A percentile compares a stretch with the other conserved stretches of the same genome.
These are phyloP conservation scores for Schizosaccharomyces octosporus DNA, from an alignment of 805 yeast genomes.

Conservation along the genomic window DNA sequence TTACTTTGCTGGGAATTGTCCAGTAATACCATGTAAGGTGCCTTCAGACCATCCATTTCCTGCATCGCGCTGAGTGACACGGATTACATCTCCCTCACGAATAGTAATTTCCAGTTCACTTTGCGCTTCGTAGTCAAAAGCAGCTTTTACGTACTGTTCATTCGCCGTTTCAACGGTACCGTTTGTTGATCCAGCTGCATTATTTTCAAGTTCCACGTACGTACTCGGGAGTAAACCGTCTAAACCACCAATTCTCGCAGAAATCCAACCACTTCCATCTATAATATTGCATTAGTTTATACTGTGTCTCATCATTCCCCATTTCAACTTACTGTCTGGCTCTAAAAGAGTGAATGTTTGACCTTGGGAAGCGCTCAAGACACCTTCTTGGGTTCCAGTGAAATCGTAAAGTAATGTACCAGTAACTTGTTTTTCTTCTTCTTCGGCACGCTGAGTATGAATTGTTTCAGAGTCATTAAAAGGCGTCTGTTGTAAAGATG, in stretches of 20 bases:
- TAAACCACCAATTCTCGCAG: slow-evolving; percentile 26
- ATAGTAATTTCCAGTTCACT: slow-evolving; percentile 62
- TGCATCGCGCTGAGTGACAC: slow-evolving; percentile 37
- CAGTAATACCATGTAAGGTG: slow-evolving; percentile 9
- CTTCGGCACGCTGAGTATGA: neutral
- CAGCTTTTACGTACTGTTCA: slow-evolving; percentile 36
- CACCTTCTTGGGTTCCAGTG: slow-evolving; percentile 50
- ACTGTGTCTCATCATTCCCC: neutral
- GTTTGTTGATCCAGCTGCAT: slow-evolving; percentile 11
- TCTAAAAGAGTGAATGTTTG: slow-evolving; percentile 34
- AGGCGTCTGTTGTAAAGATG: neutral
- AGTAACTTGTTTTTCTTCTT: slow-evolving; percentile 21
- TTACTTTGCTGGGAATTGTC: slow-evolving; percentile 12
- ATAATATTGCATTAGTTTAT: neutral
- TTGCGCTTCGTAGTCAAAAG: slow-evolving; percentile 52
- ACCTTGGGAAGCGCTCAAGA: slow-evolving; percentile 34
- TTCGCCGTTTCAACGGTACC: slow-evolving; percentile 28
- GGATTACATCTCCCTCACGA: slow-evolving; percentile 45
- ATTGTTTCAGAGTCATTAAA: neutral
- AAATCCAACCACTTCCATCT: slow-evolving; percentile 86
- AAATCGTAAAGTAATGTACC: slow-evolving; percentile 26
- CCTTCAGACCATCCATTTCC: slow-evolving; percentile 93
- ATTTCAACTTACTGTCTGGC: slow-evolving; percentile 21
- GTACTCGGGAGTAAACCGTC: slow-evolving; percentile 70
- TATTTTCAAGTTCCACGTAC: slow-evolving; percentile 40